Evolutionary conservation across 2,329 filamentous ascomycete species (phyloP), one percentile per base, ranked within the genome.

Genomic region (Fusarium veterinarium): DNA sequence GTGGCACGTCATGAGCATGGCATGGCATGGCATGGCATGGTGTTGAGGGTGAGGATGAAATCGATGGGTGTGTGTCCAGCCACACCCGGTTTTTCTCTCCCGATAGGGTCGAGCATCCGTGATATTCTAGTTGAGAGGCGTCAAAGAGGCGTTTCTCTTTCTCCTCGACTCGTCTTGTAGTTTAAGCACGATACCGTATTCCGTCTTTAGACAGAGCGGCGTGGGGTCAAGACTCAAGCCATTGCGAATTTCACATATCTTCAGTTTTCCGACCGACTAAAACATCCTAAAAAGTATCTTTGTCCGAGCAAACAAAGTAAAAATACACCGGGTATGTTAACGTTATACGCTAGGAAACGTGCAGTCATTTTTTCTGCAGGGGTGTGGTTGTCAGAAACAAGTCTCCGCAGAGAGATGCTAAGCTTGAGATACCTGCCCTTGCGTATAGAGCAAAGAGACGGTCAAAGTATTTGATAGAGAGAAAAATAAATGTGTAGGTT

Each of bases 1-100:
- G 53, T 61, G 72, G 74, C 72, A 76, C 75, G 75, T 75, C 73
- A 77, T 76, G 69, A 44, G 42, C 45, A 62, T 44, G 65, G 40
- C 44, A 68, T 66, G 46, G 40, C 44, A 68, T 66, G 46, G 48
- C 35, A 60, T 65, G 62, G 44, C 8, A 60, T 67, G 45, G 46
- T 46, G 53, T 46, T 52, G 62, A 67, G 62, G 23, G 62, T n/a
- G 30, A 41, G 49, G 35, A 38, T 44, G 48, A 17, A 33, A 17
- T 31, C 42, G 20, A 60, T 41, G 48, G 64, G 63, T 20, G 55
- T 70, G 66, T 49, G 51, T 69, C 42, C 63, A 71, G 69, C 63
- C 67, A 71, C 69, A 60, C 52, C 46, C 52, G 67, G 60, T 37
- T 65, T 42, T 44, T 14, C 41, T 57, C 62, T 45, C 66, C 53